Evolutionary conservation across 768 basidiomycete species (phyloP), one percentile per base, ranked within the genome.

Genomic region (Amanita muscaria): DNA sequence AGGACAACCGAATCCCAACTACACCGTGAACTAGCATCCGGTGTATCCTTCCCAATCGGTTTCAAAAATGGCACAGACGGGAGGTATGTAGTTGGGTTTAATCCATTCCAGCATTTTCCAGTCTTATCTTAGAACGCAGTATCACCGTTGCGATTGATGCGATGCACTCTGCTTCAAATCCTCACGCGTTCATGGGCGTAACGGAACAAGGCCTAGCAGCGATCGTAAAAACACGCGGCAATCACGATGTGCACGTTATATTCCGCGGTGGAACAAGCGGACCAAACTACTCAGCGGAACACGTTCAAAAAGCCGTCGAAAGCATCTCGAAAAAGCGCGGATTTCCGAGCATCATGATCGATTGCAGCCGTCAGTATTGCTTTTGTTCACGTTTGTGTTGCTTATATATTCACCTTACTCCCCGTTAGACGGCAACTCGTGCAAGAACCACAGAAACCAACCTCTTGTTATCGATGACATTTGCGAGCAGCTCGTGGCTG

Each of bases 11-110:
- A 99, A 64, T 89, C 87, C 3, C 94, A 98, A 64, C 79, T 99
- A 6, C 96, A 98, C 59, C 83, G 96, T 47, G 96, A 97, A 64
- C 83, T 97, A 35, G 92, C 91, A 4, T 91, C 87, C 3, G 94
- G 93, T 57, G 83, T 88, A 19, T 96, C 93, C 41, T 98, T 96
- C 82, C 93, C 96, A 16, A 90, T 97, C 51, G 89, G 91, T 7
- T 99, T 99, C 81, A 99, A 99, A 66, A 99, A 99, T 61, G 94
- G 96, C 43, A 99, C 96, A 3, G 94, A 98, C 62, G 96, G 96
- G 44, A 81, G 80, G 78, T 77, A 51, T n/a, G n/a, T n/a, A n/a
- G n/a, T 18, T 14, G 44, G 63, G 14, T 38, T 34, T 33, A n/a
- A 35, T 30, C 33, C 42, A 14, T 6, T 30, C 12, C 30, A 22